Conservation (phyloP, 176 grass and related monocot species). For the Juncus effusus region DNA sequence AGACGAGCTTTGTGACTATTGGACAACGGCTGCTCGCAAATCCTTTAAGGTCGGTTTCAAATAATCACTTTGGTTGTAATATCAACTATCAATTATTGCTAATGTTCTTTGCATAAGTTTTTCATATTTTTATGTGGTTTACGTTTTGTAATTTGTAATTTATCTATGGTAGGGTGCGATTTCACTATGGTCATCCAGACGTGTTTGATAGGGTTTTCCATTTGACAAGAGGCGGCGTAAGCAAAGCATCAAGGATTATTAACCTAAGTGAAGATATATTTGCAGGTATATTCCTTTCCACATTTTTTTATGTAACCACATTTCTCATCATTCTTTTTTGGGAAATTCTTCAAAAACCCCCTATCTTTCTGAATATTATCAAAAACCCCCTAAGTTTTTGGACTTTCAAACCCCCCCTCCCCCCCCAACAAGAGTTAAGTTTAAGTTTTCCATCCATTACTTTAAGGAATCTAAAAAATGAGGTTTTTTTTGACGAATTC, state of each 20-base stretch:
- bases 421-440: too few relatives aligned
- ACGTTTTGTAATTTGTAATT: not conserved
- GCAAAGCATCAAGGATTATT: conserved; percentile 94
- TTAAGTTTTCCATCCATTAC: too few relatives aligned
- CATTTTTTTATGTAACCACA: conserved; percentile 2
- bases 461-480: too few relatives aligned
- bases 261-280: conserved; percentile 99
- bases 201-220: conserved; percentile 94
- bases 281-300: conserved; percentile 49
- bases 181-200: conserved; percentile 98
- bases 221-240: conserved; percentile 88
- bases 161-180: conserved; percentile 54
- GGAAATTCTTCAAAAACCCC: not conserved
- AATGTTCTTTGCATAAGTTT: not conserved
- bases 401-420: too few relatives aligned
- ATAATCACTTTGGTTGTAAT: not conserved
- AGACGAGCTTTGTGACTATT: conserved; percentile 99
- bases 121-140: not conserved
- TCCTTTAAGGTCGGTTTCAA: conserved; percentile 71
- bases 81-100: not conserved
- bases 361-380: too few relatives aligned
- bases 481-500: not conserved
- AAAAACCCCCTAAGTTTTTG: too few relatives aligned
- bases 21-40: conserved; percentile 88
- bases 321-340: not conserved